phyloP scores from a whole-genome alignment of 345 rosid species.

The Hypericum androsaemum region DNA sequence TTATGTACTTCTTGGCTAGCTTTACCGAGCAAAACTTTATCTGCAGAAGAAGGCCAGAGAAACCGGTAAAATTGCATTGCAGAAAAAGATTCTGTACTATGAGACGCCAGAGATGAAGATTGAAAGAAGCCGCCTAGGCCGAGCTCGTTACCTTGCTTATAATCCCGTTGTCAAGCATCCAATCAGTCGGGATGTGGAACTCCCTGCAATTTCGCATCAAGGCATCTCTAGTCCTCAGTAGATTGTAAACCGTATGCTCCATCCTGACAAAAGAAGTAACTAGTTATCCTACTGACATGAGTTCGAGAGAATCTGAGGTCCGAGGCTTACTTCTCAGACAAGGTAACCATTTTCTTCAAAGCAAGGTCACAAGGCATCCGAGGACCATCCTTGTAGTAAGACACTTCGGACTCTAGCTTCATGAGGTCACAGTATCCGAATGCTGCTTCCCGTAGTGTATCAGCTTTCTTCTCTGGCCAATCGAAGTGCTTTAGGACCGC shows the following conservation, averaged over 20 bases:
- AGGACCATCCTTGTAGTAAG: conserved; percentile 47
- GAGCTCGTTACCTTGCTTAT: conserved; percentile 41
- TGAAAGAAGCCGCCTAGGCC: no score
- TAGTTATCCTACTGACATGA: not conserved
- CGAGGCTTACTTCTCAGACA: conserved; percentile 56
- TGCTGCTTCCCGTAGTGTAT: conserved; percentile 60
- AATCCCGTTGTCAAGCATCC: conserved; percentile 73
- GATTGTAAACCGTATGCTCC: conserved; percentile 56
- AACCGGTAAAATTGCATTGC: not conserved
- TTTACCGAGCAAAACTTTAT: conserved; percentile 60
- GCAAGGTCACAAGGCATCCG: conserved; percentile 52
- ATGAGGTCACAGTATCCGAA: conserved; percentile 61
- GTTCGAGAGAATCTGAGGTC: not conserved
- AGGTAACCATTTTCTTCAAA: conserved; percentile 52
- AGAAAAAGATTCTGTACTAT: not conserved
- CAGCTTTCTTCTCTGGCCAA: conserved; percentile 81
- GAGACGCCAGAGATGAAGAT: not conserved
- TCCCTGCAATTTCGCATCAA: conserved; percentile 52
- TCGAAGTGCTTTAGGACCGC: conserved; percentile 78
- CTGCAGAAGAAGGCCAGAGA: conserved; percentile 21
- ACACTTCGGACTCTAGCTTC: conserved; percentile 55
- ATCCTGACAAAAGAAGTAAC: conserved; percentile 31
- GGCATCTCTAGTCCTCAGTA: conserved; percentile 49
- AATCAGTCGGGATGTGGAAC: conserved; percentile 53
- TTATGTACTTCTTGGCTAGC: conserved; percentile 67